Evolutionary conservation across 2,329 filamentous ascomycete genomes (phyloP).

Genomic region (Ascochyta pisi): DNA sequence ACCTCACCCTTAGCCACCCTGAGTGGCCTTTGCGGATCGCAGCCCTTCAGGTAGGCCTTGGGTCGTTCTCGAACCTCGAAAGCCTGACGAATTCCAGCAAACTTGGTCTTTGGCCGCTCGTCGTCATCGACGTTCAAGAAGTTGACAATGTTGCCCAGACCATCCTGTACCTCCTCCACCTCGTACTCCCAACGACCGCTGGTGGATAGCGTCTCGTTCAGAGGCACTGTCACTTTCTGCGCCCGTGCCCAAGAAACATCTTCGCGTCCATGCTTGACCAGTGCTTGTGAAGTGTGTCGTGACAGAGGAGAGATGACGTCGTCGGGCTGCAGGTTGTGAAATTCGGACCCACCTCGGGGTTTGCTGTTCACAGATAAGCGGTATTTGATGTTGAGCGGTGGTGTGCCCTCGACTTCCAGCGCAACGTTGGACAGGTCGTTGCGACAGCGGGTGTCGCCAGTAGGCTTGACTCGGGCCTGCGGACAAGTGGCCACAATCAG

Average conservation of each 20-base stretch:
- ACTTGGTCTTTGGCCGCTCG: conserved; percentile 63
- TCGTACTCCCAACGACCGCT: conserved; percentile 88
- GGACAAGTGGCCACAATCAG: conserved; percentile 88
- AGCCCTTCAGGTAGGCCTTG: conserved; percentile 72
- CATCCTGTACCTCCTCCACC: conserved; percentile 91
- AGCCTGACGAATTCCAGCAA: conserved; percentile 72
- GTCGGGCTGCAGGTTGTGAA: conserved; percentile 92
- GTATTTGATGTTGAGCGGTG: conserved; percentile 91
- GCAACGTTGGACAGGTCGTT: conserved; percentile 87
- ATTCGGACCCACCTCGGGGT: conserved; percentile 78
- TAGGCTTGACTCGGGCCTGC: conserved; percentile 72
- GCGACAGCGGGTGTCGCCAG: conserved; percentile 74
- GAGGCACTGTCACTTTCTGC: conserved; percentile 76
- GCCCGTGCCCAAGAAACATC: conserved; percentile 82
- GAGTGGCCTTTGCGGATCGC: conserved; percentile 79
- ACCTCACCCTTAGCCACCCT: conserved; percentile 79
- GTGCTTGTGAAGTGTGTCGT: conserved; percentile 62
- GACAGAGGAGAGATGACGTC: conserved; percentile 79
- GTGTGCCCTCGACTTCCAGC: conserved; percentile 84
- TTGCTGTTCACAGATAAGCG: conserved; percentile 85
- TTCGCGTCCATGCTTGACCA: conserved; percentile 65
- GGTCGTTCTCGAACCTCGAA: conserved; percentile 90
- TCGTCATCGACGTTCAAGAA: conserved; percentile 74
- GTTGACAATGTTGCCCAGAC: conserved; percentile 82
- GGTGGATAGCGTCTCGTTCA: conserved; percentile 86